Evolutionary conservation across 768 basidiomycete genomes (phyloP).

Genomic region (Jaapia argillacea): DNA sequence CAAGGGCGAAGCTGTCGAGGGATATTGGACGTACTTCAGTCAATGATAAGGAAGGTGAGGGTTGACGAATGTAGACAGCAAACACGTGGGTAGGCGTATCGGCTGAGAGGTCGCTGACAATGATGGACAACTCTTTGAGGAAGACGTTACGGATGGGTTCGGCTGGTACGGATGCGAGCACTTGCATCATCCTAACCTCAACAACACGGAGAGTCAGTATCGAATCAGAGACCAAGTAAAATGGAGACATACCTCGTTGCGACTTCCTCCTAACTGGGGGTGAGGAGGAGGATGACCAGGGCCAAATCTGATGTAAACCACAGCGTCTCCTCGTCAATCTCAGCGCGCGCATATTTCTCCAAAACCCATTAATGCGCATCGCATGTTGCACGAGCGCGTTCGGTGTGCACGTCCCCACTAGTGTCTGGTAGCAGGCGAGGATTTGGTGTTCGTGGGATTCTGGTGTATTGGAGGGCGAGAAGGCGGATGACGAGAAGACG

Average conservation of each 20-base stretch:
- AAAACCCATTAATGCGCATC: slow-evolving; percentile 32
- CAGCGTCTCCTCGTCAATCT: slow-evolving; percentile 38
- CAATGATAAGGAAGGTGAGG: neutral
- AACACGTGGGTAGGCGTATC: slow-evolving; percentile 44
- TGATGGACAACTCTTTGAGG: slow-evolving; percentile 22
- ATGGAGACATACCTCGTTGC: neutral
- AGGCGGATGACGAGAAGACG: slow-evolving; percentile 9
- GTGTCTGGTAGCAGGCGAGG: slow-evolving; percentile 18
- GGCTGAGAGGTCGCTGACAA: slow-evolving; percentile 15
- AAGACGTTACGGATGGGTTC: slow-evolving; percentile 7
- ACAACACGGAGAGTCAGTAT: neutral
- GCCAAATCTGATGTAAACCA: slow-evolving; percentile 39
- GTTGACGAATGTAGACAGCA: slow-evolving; percentile 9
- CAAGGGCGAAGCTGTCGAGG: slow-evolving; percentile 44
- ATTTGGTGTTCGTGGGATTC: neutral
- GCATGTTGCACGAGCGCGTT: slow-evolving; percentile 25
- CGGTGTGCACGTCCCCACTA: slow-evolving; percentile 28
- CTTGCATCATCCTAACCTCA: neutral
- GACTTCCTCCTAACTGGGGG: neutral
- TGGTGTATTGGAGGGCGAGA: slow-evolving; percentile 8
- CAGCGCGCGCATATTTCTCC: slow-evolving; percentile 39
- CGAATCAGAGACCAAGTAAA: neutral
- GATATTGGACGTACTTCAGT: neutral
- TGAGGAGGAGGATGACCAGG: slow-evolving; percentile 21
- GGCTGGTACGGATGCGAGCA: neutral